Conservation (phyloP, 495 filamentous ascomycete genomes). For the Penicillium coffeae region DNA sequence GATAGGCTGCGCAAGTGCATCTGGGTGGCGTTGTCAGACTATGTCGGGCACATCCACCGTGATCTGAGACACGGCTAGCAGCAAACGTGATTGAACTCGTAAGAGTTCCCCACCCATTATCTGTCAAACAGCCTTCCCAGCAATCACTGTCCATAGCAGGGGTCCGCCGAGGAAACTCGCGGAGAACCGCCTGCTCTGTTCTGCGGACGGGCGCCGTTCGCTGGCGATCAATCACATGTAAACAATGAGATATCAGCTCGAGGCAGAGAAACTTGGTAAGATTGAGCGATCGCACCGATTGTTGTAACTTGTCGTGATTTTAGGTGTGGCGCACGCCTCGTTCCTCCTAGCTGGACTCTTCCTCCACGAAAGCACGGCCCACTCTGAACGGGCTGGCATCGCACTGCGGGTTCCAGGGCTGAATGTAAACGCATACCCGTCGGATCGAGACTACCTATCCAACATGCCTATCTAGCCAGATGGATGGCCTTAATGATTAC, state of each 20-base stretch:
- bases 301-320: too few species aligned
- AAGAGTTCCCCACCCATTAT: neutral
- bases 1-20: constrained; percentile 5
- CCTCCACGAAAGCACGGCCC: neutral
- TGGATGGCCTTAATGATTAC: too few species aligned
- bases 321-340: constrained; percentile 2
- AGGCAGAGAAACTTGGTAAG: too few species aligned
- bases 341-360: neutral
- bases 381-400: neutral
- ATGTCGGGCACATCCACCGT: constrained; percentile 3
- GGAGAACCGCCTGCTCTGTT: neutral
- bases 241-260: neutral
- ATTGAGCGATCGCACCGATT: too few species aligned
- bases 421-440: neutral
- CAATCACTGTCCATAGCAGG: neutral
- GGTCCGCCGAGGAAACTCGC: neutral
- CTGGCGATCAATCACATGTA: constrained; percentile 12
- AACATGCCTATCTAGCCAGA: too few species aligned
- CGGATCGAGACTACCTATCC: too few species aligned
- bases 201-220: neutral
- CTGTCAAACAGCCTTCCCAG: neutral
- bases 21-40: constrained; percentile 5
- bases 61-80: constrained; percentile 3
- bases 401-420: neutral
- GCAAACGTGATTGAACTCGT: constrained; percentile 5